Percentiles rank a stretch among this genome's conserved stretches.
Conservation (phyloP, 495 filamentous ascomycete genomes). For the Podospora tetraspora region DNA sequence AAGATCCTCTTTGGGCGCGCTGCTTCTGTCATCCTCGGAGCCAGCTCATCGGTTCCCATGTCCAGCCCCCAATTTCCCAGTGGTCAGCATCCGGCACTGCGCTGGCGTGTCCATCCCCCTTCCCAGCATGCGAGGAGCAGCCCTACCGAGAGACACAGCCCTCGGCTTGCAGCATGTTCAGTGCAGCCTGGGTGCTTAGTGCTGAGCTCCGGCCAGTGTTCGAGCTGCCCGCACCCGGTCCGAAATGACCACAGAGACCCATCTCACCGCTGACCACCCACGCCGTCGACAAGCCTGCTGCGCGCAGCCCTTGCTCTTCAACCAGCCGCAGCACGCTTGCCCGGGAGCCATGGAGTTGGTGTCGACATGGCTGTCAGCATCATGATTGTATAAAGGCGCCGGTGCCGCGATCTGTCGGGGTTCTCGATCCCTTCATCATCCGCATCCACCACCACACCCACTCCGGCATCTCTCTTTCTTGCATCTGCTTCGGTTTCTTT, state of each 20-base stretch:
- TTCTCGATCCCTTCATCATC: background rate
- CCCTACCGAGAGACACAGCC: background rate
- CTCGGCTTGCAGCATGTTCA: background rate
- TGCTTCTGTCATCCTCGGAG: background rate
- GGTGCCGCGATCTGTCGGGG: background rate
- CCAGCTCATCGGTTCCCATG: background rate
- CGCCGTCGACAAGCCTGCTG: background rate
- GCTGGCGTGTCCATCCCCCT: background rate
- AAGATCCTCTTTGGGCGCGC: too few species aligned
- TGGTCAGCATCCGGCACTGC: background rate
- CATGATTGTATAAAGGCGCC: background rate
- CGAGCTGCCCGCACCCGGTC: background rate
- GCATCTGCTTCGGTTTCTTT: background rate
- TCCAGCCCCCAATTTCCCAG: background rate
- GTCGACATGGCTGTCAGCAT: background rate
- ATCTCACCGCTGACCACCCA: background rate
- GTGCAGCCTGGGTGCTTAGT: constrained; percentile 1
- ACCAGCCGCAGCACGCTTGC: background rate
- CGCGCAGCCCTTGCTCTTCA: background rate
- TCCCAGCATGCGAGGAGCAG: background rate
- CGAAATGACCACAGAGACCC: background rate
- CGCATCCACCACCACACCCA: background rate
- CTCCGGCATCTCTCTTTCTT: background rate
- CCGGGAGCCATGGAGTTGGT: background rate
- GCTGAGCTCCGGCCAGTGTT: background rate